A percentile compares a stretch with the other conserved stretches of the same genome.
Conservation (phyloP, 352 stramenopile species). For the Hyaloperonospora brassicae region DNA sequence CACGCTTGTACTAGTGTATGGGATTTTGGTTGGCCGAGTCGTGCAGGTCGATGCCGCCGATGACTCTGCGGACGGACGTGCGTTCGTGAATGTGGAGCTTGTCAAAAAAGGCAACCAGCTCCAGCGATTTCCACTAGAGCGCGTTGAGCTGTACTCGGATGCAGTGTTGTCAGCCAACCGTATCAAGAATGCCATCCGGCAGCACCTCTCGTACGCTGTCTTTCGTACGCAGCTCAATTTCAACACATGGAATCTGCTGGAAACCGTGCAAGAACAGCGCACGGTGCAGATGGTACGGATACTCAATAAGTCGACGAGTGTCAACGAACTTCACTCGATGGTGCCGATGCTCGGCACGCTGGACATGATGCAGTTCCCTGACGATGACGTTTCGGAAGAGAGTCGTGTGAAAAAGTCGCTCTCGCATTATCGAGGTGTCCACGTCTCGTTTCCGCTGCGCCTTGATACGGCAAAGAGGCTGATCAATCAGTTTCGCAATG, state of each 20-base stretch:
- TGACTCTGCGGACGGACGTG: constrained; percentile 43
- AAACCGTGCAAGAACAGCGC: constrained; percentile 74
- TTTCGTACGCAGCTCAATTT: constrained; percentile 82
- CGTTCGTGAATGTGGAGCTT: constrained; percentile 54
- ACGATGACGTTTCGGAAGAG: constrained; percentile 44
- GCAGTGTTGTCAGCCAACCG: constrained; percentile 68
- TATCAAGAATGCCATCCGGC: constrained; percentile 70
- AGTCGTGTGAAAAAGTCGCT: constrained; percentile 57
- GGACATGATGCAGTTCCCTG: constrained; percentile 42
- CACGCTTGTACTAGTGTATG: constrained; percentile 72
- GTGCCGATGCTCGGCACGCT: constrained; percentile 65
- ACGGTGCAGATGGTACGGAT: constrained; percentile 83
- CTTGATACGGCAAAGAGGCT: constrained; percentile 74
- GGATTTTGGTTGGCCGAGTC: constrained; percentile 51
- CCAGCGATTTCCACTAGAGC: constrained; percentile 47
- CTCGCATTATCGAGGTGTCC: constrained; percentile 61
- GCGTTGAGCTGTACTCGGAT: constrained; percentile 75
- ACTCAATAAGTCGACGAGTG: constrained; percentile 75
- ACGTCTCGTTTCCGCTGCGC: constrained; percentile 62
- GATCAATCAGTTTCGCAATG: constrained; percentile 80
- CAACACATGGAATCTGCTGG: constrained; percentile 77
- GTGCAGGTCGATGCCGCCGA: constrained; percentile 55
- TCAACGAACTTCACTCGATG: constrained; percentile 75
- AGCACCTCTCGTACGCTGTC: constrained; percentile 63
- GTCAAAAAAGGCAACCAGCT: constrained; percentile 41